Conservation (phyloP, 495 filamentous ascomycete species). For the Podospora comata region DNA sequence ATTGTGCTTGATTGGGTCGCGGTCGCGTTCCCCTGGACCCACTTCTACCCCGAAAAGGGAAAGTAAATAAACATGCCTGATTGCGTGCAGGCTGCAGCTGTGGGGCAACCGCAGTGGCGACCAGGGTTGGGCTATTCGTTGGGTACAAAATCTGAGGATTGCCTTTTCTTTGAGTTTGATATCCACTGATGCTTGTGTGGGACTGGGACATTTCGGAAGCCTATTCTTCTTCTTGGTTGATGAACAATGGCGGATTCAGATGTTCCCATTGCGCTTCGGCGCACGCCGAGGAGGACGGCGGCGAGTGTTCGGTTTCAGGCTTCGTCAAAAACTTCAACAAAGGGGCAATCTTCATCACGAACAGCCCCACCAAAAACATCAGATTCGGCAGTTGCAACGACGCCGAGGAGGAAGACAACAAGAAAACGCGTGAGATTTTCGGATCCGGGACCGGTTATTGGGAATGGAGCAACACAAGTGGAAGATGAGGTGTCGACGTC, state of each 20-base stretch:
- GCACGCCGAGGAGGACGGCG: conserved; percentile 23
- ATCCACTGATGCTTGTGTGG: background rate
- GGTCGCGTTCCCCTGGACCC: conserved; percentile 7
- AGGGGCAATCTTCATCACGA: background rate
- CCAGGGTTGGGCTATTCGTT: background rate
- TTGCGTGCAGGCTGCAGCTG: background rate
- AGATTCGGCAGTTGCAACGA: conserved; percentile 3
- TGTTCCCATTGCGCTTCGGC: conserved; percentile 31
- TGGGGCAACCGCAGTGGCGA: conserved; percentile 12
- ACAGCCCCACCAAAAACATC: background rate
- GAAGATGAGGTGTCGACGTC: conserved; percentile 20
- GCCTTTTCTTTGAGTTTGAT: background rate
- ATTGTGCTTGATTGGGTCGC: background rate
- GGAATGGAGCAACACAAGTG: too few species aligned
- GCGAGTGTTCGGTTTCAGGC: background rate
- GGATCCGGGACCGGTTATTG: conserved; percentile 54
- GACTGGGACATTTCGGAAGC: background rate
- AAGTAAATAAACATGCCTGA: conserved; percentile 19
- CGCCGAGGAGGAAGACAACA: conserved; percentile 22
- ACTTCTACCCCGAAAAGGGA: background rate
- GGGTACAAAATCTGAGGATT: background rate
- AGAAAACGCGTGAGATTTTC: conserved; percentile 72
- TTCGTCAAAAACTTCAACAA: background rate
- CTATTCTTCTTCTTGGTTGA: background rate
- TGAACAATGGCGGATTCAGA: conserved; percentile 22